Percentiles rank a stretch among this genome's conserved stretches.
phyloP scores from a whole-genome alignment of 768 basidiomycete species.

The Tricholomella constricta region DNA sequence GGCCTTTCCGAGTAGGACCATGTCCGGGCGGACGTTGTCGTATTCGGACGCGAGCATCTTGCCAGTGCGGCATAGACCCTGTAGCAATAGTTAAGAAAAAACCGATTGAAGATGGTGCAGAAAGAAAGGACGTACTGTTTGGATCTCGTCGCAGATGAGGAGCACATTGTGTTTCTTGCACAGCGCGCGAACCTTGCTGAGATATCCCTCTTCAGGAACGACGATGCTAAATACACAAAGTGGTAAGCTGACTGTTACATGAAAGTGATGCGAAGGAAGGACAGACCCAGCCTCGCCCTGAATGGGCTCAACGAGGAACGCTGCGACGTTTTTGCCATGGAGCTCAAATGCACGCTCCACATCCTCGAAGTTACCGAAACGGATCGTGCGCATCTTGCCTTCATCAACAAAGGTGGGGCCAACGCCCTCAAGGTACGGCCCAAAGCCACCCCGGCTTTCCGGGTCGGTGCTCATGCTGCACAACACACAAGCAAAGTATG shows the following conservation, averaged over 20 bases:
- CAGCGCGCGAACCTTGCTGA: conserved; percentile 71
- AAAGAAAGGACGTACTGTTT: conserved; percentile 64
- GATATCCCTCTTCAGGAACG: conserved; percentile 87
- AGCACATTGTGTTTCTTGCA: conserved; percentile 94
- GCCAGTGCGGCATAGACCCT: conserved; percentile 92
- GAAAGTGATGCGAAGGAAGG: not conserved
- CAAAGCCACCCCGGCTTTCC: conserved; percentile 83
- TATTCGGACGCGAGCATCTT: conserved; percentile 92
- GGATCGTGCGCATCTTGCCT: conserved; percentile 58
- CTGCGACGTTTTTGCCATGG: conserved; percentile 83
- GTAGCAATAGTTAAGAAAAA: conserved; percentile 4
- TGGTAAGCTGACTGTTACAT: not conserved
- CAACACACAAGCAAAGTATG: conserved; percentile 13
- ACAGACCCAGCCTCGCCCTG: conserved; percentile 97
- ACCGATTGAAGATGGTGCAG: conserved; percentile 1
- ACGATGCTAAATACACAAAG: conserved; percentile 63
- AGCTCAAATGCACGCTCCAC: conserved; percentile 78
- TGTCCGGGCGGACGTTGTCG: conserved; percentile 86
- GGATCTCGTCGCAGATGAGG: conserved; percentile 98
- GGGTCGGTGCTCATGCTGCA: conserved; percentile 93
- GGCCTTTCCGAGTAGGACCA: conserved; percentile 93
- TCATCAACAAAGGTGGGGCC: conserved; percentile 75
- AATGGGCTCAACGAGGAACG: conserved; percentile 96
- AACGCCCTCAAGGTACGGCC: conserved; percentile 84
- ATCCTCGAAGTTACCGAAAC: conserved; percentile 83